phyloP scores from a whole-genome alignment of 352 stramenopile species.

The Globisporangium nodosum region DNA sequence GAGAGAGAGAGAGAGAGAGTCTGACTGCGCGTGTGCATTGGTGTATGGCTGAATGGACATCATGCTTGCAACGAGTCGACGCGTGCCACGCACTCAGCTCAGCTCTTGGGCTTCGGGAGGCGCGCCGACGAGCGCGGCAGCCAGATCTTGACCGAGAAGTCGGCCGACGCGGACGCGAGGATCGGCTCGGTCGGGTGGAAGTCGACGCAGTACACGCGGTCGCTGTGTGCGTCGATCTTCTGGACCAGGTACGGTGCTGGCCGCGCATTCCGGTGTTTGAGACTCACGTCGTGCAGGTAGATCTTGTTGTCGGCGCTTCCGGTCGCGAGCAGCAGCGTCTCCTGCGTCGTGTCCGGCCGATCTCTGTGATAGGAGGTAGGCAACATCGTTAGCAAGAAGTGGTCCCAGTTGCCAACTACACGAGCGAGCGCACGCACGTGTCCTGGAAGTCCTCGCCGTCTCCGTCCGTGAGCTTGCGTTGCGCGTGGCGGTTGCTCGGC shows the following conservation, averaged over 20 bases:
- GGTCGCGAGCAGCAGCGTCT: conserved; percentile 78
- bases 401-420: too few species aligned
- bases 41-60: background rate
- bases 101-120: conserved; percentile 61
- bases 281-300: conserved; percentile 82
- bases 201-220: conserved; percentile 87
- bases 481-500: conserved; percentile 36
- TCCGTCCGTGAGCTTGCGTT: conserved; percentile 76
- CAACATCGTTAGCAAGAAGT: too few species aligned
- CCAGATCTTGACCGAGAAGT: conserved; percentile 87
- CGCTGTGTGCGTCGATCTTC: conserved; percentile 81
- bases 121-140: conserved; percentile 51
- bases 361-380: conserved; percentile 15
- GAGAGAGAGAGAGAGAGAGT: too few species aligned
- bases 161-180: conserved; percentile 76
- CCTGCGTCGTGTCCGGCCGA: conserved; percentile 38
- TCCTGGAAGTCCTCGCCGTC: conserved; percentile 68
- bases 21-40: too few species aligned
- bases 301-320: conserved; percentile 86
- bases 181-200: conserved; percentile 85
- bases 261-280: conserved; percentile 41
- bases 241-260: conserved; percentile 63
- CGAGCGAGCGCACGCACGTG: conserved; percentile 12
- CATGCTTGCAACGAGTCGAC: background rate
- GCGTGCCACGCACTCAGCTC: conserved; percentile 2